phyloP scores from a whole-genome alignment of 352 stramenopile species.

The Globisporangium middletonii region DNA sequence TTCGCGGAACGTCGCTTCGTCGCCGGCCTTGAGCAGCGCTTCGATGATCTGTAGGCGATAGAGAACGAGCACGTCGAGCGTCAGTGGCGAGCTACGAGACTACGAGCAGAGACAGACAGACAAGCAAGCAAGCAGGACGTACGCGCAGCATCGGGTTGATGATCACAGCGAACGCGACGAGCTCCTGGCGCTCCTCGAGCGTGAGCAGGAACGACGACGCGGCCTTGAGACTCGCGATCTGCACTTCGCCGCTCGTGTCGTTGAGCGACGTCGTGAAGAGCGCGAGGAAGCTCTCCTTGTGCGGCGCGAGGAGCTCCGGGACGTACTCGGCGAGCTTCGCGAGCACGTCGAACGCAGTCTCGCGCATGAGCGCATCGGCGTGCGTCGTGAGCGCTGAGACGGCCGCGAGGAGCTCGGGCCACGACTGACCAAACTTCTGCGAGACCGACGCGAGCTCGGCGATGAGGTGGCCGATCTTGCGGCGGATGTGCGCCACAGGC shows the following conservation, averaged over 20 bases:
- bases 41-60: constrained; percentile 53
- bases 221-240: constrained; percentile 71
- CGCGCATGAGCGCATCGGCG: constrained; percentile 51
- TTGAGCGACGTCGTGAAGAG: constrained; percentile 72
- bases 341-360: constrained; percentile 75
- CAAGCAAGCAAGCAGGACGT: constrained; percentile 6
- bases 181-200: constrained; percentile 62
- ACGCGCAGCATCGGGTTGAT: constrained; percentile 65
- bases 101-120: not conserved
- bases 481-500: constrained; percentile 66
- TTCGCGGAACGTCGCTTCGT: constrained; percentile 67
- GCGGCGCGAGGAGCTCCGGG: constrained; percentile 49
- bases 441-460: constrained; percentile 62
- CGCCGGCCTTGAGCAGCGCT: constrained; percentile 38
- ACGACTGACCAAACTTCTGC: constrained; percentile 44
- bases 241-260: constrained; percentile 51
- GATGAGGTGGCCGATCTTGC: constrained; percentile 76
- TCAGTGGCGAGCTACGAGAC: not conserved
- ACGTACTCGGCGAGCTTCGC: constrained; percentile 71
- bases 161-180: constrained; percentile 64
- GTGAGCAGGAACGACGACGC: constrained; percentile 65
- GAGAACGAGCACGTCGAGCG: not conserved
- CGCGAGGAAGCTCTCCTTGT: constrained; percentile 78
- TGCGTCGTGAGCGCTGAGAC: constrained; percentile 58
- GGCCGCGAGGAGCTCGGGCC: constrained; percentile 64